Percentiles rank a stretch among this genome's conserved stretches.
These are phyloP conservation scores for Tylopilus sp. DNA, from an alignment of 768 basidiomycete species.

Conservation along the genomic window DNA sequence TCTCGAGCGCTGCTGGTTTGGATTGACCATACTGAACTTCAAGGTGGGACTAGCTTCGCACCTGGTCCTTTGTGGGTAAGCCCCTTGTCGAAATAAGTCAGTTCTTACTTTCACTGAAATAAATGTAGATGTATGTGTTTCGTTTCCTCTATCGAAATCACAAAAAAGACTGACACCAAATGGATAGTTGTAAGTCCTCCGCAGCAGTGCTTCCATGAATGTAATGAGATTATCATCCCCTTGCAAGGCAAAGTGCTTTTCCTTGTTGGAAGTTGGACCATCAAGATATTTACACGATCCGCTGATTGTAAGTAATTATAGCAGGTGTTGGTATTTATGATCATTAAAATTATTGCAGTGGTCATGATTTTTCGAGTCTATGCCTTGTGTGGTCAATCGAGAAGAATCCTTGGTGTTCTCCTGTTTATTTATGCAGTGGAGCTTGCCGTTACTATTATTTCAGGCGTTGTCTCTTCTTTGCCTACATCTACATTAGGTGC, in stretches of 20 bases:
- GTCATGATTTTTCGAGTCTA: conserved; percentile 11
- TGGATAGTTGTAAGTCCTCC: neutral
- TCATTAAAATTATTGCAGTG: neutral
- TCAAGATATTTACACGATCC: neutral
- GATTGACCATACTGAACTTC: neutral
- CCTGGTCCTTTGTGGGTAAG: conserved; percentile 5
- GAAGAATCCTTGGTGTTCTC: neutral
- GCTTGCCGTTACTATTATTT: neutral
- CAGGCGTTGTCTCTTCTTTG: neutral
- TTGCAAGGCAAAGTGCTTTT: neutral
- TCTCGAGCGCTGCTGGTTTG: neutral
- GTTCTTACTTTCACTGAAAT: too few species aligned
- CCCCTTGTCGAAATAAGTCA: too few species aligned
- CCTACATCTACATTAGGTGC: neutral
- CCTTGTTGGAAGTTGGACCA: neutral
- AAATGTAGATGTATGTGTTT: conserved; percentile 2
- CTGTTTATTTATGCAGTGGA: neutral
- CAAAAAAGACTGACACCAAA: neutral
- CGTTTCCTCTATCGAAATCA: neutral
- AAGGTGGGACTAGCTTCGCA: neutral
- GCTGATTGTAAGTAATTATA: conserved; percentile 1
- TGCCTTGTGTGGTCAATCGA: conserved; percentile 6
- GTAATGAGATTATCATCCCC: neutral
- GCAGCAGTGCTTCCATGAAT: neutral
- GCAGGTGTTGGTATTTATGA: neutral